These are phyloP conservation scores for Candida loeiensis DNA, from an alignment of 805 yeast genomes.

Conservation along the genomic window DNA sequence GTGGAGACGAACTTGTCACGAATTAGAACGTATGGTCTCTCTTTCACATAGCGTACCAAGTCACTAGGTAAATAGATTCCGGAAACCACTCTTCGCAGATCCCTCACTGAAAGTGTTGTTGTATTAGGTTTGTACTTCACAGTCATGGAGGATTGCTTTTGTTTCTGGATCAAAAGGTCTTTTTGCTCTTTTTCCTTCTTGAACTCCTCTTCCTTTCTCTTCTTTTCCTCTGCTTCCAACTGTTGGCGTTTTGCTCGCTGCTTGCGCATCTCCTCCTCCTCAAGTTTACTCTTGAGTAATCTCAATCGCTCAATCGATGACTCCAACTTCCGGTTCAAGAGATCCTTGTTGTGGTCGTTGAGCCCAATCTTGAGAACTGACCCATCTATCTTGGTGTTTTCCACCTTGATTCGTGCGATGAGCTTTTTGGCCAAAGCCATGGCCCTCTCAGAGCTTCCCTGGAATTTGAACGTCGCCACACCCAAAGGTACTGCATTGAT, in stretches of 20 bases:
- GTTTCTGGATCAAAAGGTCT: conserved; percentile 12
- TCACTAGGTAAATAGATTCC: conserved; percentile 48
- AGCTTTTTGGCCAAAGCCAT: conserved; percentile 33
- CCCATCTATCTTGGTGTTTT: conserved; percentile 48
- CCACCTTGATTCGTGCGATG: conserved; percentile 22
- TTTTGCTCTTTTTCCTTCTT: conserved; percentile 16
- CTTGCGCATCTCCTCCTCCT: conserved; percentile 34
- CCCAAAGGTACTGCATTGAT: conserved; percentile 77
- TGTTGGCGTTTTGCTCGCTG: conserved; percentile 13
- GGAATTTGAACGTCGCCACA: conserved; percentile 59
- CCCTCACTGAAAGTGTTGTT: conserved; percentile 31
- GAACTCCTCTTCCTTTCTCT: conserved; percentile 13
- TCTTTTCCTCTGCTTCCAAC: conserved; percentile 14
- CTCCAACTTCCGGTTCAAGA: conserved; percentile 35
- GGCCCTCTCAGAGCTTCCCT: conserved; percentile 49
- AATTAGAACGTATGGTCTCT: conserved; percentile 57
- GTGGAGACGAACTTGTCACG: conserved; percentile 49
- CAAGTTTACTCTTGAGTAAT: conserved; percentile 21
- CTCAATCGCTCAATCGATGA: conserved; percentile 30
- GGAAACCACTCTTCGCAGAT: conserved; percentile 27
- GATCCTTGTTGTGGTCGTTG: conserved; percentile 42
- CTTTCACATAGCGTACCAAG: conserved; percentile 46
- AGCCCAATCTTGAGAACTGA: conserved; percentile 50
- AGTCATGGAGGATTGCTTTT: conserved; percentile 7
- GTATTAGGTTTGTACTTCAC: conserved; percentile 27